Base-by-base conservation (phyloP, 75 land plant genomes). In the Pinus albicaulis region DNA sequence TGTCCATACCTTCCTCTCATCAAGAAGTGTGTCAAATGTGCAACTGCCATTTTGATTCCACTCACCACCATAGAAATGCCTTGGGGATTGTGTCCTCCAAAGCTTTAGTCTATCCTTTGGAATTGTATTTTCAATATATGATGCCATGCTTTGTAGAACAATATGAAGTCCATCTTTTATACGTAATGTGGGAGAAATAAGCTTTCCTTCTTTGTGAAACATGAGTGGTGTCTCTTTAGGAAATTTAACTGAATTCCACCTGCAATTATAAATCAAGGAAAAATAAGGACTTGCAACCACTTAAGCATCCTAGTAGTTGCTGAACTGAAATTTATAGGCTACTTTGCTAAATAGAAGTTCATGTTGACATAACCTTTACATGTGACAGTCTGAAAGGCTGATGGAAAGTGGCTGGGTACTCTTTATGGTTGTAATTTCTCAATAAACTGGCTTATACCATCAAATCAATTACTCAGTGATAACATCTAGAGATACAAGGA, bases 41-140 rank as follows among this genome's bases (percentile, higher is more conserved):
- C 99, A 96, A 80, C 98, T 96, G 6, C 99, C 98, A 77, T 93
- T 92, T 74, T 93, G 91, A 79, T 96, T 90, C 99, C 99, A 96
- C 7, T 96, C 97, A 7, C 99, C 99, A 74, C 92, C 93, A 80
- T 87, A 76, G 71, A 96, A 96, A 79, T 96, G 99, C 52, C 99
- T 86, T n/a, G 99, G 99, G 0, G 99, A 94, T 58, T 96, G 99
- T 41, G 86, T 75, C 22, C 98, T 86, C 99, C 99, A 96, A 55
- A 96, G 82, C 86, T 90, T 92, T 74, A 96, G 57, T 10, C 80
- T 88, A 14, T 76, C 78, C 25, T 74, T 65, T 19, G 95, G 98
- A 69, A 94, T 79, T 52, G 61, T 77, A 38, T 55, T 80, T 72
- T 92, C 84, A 28, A 92, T 90, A 77, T 83, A 78, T 14, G 91